phyloP scores from a whole-genome alignment of 1,139 yeast species.

The Citeromyces hawaiiensis region DNA sequence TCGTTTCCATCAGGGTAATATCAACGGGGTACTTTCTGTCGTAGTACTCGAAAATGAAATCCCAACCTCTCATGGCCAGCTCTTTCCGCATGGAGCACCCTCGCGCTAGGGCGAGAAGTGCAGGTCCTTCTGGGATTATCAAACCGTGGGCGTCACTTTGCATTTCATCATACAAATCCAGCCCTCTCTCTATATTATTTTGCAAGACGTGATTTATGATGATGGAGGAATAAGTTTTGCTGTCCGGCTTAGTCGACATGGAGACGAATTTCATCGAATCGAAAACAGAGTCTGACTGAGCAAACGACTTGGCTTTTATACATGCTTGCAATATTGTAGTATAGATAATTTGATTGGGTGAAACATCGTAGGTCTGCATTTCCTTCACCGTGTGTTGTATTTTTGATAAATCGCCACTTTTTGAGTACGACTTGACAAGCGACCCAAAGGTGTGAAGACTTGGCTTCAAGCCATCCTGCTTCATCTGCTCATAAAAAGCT shows the following conservation, averaged over 20 bases:
- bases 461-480: constrained; percentile 20
- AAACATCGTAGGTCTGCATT: constrained; percentile 29
- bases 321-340: constrained; percentile 57
- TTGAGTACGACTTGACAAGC: constrained; percentile 24
- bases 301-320: constrained; percentile 36
- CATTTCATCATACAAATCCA: constrained; percentile 73
- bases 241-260: constrained; percentile 47
- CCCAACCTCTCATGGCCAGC: constrained; percentile 58
- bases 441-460: constrained; percentile 27
- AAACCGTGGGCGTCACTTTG: constrained; percentile 19
- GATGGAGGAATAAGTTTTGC: constrained; percentile 56
- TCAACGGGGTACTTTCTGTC: constrained; percentile 35
- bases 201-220: constrained; percentile 51
- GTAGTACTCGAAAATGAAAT: constrained; percentile 55
- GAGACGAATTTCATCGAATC: constrained; percentile 80
- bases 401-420: constrained; percentile 24
- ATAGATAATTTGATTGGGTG: constrained; percentile 49
- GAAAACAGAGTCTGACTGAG: constrained; percentile 61
- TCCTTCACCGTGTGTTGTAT: constrained; percentile 24
- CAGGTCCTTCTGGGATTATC: constrained; percentile 28
- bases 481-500: constrained; percentile 17
- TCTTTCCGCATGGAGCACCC: constrained; percentile 51
- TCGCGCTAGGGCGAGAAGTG: constrained; percentile 53
- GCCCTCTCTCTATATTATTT: constrained; percentile 54
- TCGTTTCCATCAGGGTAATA: constrained; percentile 42